Evolutionary conservation across 768 basidiomycete species (phyloP).

Genomic region (Naganishia kalamii): DNA sequence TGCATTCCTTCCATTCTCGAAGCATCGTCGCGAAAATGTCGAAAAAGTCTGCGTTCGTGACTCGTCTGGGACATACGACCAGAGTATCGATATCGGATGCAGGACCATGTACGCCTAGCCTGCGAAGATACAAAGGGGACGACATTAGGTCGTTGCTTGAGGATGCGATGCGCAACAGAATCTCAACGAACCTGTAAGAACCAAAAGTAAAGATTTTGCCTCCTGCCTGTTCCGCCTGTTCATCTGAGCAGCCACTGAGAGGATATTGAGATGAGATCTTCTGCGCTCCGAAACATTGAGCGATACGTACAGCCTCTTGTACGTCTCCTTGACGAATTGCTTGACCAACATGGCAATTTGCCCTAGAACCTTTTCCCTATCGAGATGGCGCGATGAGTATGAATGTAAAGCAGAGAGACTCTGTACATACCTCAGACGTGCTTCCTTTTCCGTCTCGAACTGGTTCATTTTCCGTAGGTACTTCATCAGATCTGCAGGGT

Average conservation of each 20-base stretch:
- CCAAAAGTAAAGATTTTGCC: slow-evolving; percentile 99
- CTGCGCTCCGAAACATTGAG: neutral
- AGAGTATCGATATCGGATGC: slow-evolving; percentile 97
- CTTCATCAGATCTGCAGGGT: slow-evolving; percentile 2
- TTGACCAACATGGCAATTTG: slow-evolving; percentile 82
- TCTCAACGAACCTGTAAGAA: slow-evolving; percentile 60
- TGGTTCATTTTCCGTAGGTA: slow-evolving; percentile 58
- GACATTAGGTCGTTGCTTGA: neutral
- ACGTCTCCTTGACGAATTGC: slow-evolving; percentile 81
- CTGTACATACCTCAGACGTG: slow-evolving; percentile 69
- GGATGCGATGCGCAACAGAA: neutral
- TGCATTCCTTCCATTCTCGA: slow-evolving; percentile 68
- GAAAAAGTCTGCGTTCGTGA: slow-evolving; percentile 93
- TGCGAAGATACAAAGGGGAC: slow-evolving; percentile 1
- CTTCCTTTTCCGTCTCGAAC: slow-evolving; percentile 84
- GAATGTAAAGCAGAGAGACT: neutral
- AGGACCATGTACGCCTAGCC: slow-evolving; percentile 93
- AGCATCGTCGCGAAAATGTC: slow-evolving; percentile 84
- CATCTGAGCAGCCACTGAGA: slow-evolving; percentile 66
- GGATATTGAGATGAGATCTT: neutral
- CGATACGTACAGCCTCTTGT: slow-evolving; percentile 53
- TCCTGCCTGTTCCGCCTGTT: slow-evolving; percentile 79
- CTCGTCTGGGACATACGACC: slow-evolving; percentile 93
- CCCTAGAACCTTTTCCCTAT: slow-evolving; percentile 86
- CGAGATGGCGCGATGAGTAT: neutral